Evolutionary conservation across 495 filamentous ascomycete genomes (phyloP).

Genomic region (Hamigera avellanea): DNA sequence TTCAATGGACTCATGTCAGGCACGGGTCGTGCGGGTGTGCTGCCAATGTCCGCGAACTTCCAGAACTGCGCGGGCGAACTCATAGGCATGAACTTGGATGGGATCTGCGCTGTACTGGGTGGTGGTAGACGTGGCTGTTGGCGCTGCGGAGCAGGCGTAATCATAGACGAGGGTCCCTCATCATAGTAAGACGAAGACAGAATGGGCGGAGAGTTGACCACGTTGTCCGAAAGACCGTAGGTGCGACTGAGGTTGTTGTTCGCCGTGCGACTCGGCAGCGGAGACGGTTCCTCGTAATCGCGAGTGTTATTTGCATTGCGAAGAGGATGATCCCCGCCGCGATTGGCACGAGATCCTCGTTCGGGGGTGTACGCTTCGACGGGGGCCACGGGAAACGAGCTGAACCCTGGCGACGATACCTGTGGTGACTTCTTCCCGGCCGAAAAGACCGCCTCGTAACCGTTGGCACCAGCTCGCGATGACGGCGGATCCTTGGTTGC

Average conservation of each 20-base stretch:
- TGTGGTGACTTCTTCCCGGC: conserved; percentile 43
- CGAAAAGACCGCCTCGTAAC: conserved; percentile 34
- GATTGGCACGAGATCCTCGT: conserved; percentile 27
- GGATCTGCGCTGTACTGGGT: conserved; percentile 78
- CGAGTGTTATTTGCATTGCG: conserved; percentile 19
- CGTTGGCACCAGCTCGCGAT: conserved; percentile 12
- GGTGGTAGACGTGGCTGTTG: conserved; percentile 76
- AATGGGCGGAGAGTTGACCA: conserved; percentile 54
- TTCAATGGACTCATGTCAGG: conserved; percentile 52
- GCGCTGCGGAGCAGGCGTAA: conserved; percentile 76
- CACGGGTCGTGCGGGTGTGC: conserved; percentile 60
- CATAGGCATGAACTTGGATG: conserved; percentile 90
- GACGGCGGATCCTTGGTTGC: conserved; percentile 29
- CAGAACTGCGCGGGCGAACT: conserved; percentile 96
- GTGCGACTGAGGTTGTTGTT: conserved; percentile 31
- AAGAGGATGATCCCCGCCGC: conserved; percentile 24
- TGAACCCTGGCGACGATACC: conserved; percentile 33
- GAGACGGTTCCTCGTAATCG: conserved; percentile 44
- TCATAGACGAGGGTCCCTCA: conserved; percentile 46
- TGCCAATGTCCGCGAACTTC: conserved; percentile 64
- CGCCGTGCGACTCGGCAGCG: conserved; percentile 39
- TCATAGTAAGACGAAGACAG: conserved; percentile 56
- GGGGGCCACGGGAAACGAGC: conserved; percentile 34
- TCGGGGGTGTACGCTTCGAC: conserved; percentile 38
- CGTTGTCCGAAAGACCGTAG: conserved; percentile 47